These are phyloP conservation scores for Aspergillus haitiensis DNA, from an alignment of 495 filamentous ascomycete genomes.

Conservation along the genomic window DNA sequence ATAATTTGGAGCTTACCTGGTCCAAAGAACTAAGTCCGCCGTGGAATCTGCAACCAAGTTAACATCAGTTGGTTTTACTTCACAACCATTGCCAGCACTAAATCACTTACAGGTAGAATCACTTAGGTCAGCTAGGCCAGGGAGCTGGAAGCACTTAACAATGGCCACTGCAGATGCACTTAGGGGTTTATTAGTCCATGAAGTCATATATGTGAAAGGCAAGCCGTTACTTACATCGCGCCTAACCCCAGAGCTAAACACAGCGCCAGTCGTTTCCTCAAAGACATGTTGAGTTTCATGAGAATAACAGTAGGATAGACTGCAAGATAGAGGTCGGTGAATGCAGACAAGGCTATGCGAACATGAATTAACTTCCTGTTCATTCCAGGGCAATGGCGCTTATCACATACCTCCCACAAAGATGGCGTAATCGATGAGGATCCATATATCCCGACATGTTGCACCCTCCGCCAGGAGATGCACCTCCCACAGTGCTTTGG, in stretches of 20 bases:
- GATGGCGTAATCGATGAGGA: slow-evolving; percentile 41
- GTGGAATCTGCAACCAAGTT: slow-evolving; percentile 29
- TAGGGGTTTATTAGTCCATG: neutral
- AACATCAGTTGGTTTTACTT: neutral
- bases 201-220: neutral
- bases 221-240: slow-evolving; percentile 20
- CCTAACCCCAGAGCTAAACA: slow-evolving; percentile 47
- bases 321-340: slow-evolving; percentile 53
- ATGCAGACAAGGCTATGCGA: slow-evolving; percentile 33
- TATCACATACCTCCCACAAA: slow-evolving; percentile 32
- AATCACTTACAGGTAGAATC: slow-evolving; percentile 45
- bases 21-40: slow-evolving; percentile 50
- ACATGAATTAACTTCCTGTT: neutral
- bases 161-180: slow-evolving; percentile 33
- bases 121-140: slow-evolving; percentile 28
- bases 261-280: slow-evolving; percentile 49
- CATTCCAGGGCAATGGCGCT: neutral
- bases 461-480: slow-evolving; percentile 28
- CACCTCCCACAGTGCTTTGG: slow-evolving; percentile 42
- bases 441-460: slow-evolving; percentile 33
- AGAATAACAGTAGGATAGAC: slow-evolving; percentile 48
- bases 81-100: too few relatives aligned
- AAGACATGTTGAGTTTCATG: slow-evolving; percentile 44
- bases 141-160: slow-evolving; percentile 46
- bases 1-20: slow-evolving; percentile 27